A percentile compares a stretch with the other conserved stretches of the same genome.
Conservation (phyloP, 345 rosid species). For the Zanthoxylum bungeanum region DNA sequence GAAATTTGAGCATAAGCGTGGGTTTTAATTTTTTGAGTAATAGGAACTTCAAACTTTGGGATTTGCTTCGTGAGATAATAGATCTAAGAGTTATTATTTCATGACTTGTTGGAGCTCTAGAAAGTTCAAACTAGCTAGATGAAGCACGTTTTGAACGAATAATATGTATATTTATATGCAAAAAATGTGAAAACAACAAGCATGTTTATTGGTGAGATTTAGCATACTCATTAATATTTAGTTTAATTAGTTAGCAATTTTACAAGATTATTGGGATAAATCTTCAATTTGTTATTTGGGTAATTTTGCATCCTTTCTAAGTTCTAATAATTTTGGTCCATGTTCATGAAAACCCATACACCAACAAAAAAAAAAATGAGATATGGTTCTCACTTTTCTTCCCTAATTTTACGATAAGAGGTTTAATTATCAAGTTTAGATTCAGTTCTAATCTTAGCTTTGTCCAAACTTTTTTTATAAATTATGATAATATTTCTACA, state of each 20-base stretch:
- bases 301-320: neutral
- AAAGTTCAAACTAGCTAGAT: neutral
- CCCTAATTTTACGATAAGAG: neutral
- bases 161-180: neutral
- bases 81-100: neutral
- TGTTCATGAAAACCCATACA: neutral
- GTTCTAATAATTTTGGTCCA: neutral
- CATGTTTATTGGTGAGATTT: neutral
- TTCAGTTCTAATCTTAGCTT: no score
- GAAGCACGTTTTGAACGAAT: neutral
- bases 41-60: neutral
- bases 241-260: neutral
- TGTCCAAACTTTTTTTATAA: no score
- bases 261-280: neutral
- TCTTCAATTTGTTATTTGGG: neutral
- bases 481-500: no score
- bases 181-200: neutral
- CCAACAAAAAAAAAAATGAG: neutral
- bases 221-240: neutral
- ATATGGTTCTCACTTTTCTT: neutral
- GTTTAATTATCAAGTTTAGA: no score
- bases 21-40: neutral
- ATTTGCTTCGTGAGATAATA: conserved; percentile 8
- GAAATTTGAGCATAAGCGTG: neutral
- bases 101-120: neutral